Evolutionary conservation across 129 eudicot species (phyloP).

Genomic region (Flaveria robusta): DNA sequence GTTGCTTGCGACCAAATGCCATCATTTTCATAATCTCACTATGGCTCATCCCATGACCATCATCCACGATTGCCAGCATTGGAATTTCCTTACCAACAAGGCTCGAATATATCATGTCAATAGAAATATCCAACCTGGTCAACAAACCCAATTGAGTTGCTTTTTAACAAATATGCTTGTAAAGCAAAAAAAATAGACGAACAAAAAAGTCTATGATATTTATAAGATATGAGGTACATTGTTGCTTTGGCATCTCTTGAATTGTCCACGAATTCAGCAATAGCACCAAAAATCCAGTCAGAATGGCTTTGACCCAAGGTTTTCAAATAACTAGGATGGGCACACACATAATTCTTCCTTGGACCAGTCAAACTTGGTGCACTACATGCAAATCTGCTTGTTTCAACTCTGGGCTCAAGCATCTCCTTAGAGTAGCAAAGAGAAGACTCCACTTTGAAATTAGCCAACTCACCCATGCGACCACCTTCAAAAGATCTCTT

Average conservation of each 20-base stretch:
- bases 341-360: conserved; percentile 34
- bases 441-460: conserved; percentile 21
- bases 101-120: conserved; percentile 48
- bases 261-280: conserved; percentile 81
- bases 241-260: conserved; percentile 77
- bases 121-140: conserved; percentile 53
- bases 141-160: conserved; percentile 18
- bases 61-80: conserved; percentile 69
- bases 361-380: conserved; percentile 19
- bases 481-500: conserved; percentile 3
- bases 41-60: conserved; percentile 78
- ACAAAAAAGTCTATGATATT: neutral
- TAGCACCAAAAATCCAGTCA: conserved; percentile 80
- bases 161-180: neutral
- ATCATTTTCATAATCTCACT: conserved; percentile 57
- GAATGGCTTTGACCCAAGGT: conserved; percentile 79
- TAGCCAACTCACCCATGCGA: conserved; percentile 29
- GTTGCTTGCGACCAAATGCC: conserved; percentile 70
- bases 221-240: conserved; percentile 29
- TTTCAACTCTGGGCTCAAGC: conserved; percentile 24
- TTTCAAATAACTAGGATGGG: conserved; percentile 67
- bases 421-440: neutral
- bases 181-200: neutral
- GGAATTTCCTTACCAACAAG: conserved; percentile 54
- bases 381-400: conserved; percentile 13